These are phyloP conservation scores for Solanum sejunctum DNA, from an alignment of 257 asterid genomes.

Conservation along the genomic window DNA sequence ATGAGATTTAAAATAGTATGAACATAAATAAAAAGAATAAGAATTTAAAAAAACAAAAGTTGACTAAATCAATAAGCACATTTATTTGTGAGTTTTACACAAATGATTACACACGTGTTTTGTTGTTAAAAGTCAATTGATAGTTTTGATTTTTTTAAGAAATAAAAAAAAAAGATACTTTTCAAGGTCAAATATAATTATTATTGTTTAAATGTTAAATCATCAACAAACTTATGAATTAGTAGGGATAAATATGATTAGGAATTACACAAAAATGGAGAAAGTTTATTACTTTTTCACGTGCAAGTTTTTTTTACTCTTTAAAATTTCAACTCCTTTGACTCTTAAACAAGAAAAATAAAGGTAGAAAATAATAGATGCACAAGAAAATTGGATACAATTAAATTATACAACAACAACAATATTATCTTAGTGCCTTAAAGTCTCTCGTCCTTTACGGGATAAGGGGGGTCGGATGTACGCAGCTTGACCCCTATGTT, in stretches of 20 bases:
- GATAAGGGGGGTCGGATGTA: no score
- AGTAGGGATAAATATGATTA: not conserved
- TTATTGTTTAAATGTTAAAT: not conserved
- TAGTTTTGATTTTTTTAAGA: not conserved
- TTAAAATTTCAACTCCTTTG: not conserved
- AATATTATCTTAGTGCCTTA: no score
- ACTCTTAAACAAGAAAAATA: not conserved
- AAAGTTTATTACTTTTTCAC: not conserved
- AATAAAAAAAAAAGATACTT: no score
- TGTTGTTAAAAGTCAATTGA: not conserved
- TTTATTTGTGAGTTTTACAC: not conserved
- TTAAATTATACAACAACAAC: no score
- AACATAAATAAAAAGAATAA: not conserved
- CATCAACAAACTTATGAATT: not conserved
- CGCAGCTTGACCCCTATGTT: no score
- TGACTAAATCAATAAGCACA: not conserved
- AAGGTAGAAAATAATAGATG: not conserved
- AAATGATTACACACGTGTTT: not conserved
- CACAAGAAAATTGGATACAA: not conserved
- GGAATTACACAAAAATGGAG: not conserved
- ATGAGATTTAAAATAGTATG: not conserved
- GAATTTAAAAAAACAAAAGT: not conserved
- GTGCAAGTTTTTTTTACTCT: not conserved
- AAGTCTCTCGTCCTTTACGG: no score
- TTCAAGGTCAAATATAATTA: not conserved